A percentile compares a stretch with the other conserved stretches of the same genome.
Conservation (phyloP, 1,284 basidiomycete genomes). For the Pseudozyma tsukubaensis region DNA sequence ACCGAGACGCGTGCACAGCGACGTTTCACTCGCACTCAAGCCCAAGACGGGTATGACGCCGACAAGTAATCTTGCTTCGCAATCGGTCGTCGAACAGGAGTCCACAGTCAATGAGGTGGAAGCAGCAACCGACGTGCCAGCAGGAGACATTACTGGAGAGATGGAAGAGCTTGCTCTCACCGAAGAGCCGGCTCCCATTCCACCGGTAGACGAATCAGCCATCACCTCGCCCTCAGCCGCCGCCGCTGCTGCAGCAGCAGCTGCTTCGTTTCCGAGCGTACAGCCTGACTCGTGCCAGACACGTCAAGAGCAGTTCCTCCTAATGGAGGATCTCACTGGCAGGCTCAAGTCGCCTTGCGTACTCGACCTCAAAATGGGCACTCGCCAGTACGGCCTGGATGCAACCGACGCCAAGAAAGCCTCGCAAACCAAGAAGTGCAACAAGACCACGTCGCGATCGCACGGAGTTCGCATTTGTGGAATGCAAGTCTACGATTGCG, state of each 20-base stretch:
- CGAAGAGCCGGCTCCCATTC: conserved; percentile 15
- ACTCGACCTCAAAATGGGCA: conserved; percentile 98
- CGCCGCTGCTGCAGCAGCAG: not conserved
- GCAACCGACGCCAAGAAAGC: conserved; percentile 92
- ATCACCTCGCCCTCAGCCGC: not conserved
- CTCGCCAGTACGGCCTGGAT: conserved; percentile 96
- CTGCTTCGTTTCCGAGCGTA: not conserved
- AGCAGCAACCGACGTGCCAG: not conserved
- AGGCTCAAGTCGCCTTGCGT: conserved; percentile 93
- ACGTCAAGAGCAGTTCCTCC: conserved; percentile 94
- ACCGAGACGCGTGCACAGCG: conserved; percentile 53
- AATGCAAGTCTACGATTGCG: conserved; percentile 83
- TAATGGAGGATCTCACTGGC: conserved; percentile 98
- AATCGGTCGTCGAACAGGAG: conserved; percentile 3
- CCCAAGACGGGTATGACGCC: conserved; percentile 4
- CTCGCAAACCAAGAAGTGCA: conserved; percentile 98
- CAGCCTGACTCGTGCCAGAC: conserved; percentile 65
- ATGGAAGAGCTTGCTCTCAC: conserved; percentile 26
- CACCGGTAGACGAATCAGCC: too few species aligned
- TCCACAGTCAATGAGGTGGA: not conserved
- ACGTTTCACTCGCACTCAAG: conserved; percentile 55
- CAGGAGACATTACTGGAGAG: conserved; percentile 11
- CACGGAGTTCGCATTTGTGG: conserved; percentile 95
- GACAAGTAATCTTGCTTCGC: conserved; percentile 12
- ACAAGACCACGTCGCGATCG: conserved; percentile 89